Evolutionary conservation across 352 stramenopile species (phyloP), one percentile per base, ranked within the genome.

Genomic region (Pythium coloratum): DNA sequence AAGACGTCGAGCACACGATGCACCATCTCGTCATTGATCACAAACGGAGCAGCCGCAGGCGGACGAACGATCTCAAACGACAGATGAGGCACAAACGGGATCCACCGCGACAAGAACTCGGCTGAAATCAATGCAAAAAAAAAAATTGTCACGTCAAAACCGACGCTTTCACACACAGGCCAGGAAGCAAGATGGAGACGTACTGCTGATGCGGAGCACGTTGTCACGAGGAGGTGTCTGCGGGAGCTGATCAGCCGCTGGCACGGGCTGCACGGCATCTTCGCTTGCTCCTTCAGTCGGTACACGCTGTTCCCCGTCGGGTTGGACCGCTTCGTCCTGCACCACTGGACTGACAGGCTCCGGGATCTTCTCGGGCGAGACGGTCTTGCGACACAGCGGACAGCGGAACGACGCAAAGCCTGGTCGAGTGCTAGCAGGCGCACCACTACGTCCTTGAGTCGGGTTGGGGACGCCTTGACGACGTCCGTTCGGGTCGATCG

Each of bases 201-300:
- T 85, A 92, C 84, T 92, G 66, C 82, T 92, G 47, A 92, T 88
- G 56, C 82, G 82, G 62, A 92, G 67, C 55, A 90, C 81, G 67
- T 89, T 81, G 30, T 88, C 80, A 46, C 50, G 47, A 10, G 55
- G 47, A 1, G 59, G 30, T 33, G 58, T 58, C 8, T 16, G 50
- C 10, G 44, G 50, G 13, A 46, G 36, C 40, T 58, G 51, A 2
- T 49, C 32, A 30, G 24, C 28, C 42, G 51, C 42, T 57, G 54
- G 47, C 9, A 24, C 24, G 40, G 18, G 51, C 14, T 20, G 38
- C 10, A 14, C 33, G 6, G 42, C 28, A 13, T 42, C 33, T 14
- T 40, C 13, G n/a, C 2, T 14, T 30, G 46, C 18, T 9, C 12
- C 16, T 6, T 20, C 46, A n/a, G 46, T 30, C 2, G 46, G 5